Conservation (phyloP, 129 eudicot species). For the Rutidosis leptorrhynchoides region DNA sequence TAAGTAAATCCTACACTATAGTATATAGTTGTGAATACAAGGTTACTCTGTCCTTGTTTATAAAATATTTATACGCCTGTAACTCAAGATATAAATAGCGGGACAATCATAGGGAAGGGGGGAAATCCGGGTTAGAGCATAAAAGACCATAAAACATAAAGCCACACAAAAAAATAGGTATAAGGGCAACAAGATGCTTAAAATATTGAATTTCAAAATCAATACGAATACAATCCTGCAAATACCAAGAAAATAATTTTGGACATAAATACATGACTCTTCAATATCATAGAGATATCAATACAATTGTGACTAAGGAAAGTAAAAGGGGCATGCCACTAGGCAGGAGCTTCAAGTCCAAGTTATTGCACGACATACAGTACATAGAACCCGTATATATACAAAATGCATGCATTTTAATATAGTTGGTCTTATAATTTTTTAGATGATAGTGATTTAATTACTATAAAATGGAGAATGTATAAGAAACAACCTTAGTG, state of each 20-base stretch:
- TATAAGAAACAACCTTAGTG: conserved; percentile 51
- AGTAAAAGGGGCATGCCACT: neutral
- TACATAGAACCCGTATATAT: neutral
- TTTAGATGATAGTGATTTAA: conserved; percentile 4
- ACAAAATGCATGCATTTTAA: neutral
- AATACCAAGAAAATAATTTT: neutral
- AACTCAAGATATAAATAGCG: neutral
- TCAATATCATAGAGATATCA: neutral
- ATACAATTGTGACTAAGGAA: neutral
- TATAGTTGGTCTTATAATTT: neutral
- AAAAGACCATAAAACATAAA: neutral
- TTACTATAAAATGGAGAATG: conserved; percentile 3
- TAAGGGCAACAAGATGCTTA: neutral
- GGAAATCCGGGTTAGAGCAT: neutral
- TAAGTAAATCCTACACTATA: conserved; percentile 2
- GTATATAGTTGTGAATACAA: neutral
- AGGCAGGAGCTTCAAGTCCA: neutral
- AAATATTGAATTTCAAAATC: neutral
- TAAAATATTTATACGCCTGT: neutral
- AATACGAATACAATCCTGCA: neutral
- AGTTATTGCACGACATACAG: neutral
- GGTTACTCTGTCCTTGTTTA: neutral
- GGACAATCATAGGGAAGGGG: neutral
- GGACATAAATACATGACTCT: neutral
- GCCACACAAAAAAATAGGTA: neutral